Conservation (phyloP, 352 stramenopile species). For the Pythium biforme region DNA sequence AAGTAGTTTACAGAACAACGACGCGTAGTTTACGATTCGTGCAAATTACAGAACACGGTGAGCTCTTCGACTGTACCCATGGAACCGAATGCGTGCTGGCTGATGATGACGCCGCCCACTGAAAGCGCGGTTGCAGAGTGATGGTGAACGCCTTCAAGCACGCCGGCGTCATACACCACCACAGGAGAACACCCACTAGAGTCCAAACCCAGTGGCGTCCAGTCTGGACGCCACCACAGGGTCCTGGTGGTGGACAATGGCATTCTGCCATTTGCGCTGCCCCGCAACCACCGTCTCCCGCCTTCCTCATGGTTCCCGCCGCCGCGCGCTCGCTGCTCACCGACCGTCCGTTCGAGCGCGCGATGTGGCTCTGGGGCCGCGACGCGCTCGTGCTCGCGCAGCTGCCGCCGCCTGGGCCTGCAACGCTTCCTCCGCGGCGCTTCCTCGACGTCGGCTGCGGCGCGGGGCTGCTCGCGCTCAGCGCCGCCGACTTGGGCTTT, state of each 20-base stretch:
- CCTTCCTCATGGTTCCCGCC: not conserved
- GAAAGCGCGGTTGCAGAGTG: not conserved
- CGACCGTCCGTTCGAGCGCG: constrained; percentile 6
- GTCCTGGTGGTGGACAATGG: too few relatives aligned
- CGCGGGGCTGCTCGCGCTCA: constrained; percentile 16
- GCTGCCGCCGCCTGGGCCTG: not conserved
- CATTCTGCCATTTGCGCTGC: not conserved
- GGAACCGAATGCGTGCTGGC: not conserved
- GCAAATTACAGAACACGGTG: constrained; percentile 2
- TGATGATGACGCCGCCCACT: not conserved
- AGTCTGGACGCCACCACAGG: too few relatives aligned
- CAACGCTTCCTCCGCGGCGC: not conserved
- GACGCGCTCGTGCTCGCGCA: constrained; percentile 14
- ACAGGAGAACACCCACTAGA: too few relatives aligned
- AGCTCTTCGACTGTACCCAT: not conserved
- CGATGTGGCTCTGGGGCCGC: constrained; percentile 17
- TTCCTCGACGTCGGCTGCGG: constrained; percentile 28
- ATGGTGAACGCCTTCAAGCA: not conserved
- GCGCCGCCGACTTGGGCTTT: constrained; percentile 16
- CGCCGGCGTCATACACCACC: not conserved
- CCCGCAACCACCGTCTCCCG: too few relatives aligned
- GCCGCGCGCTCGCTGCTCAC: not conserved
- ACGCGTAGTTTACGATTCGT: not conserved
- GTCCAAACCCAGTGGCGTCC: too few relatives aligned
- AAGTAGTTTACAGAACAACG: constrained; percentile 1